phyloP scores from a whole-genome alignment of 2,329 filamentous ascomycete species.

The Verticillium nonalfalfae region DNA sequence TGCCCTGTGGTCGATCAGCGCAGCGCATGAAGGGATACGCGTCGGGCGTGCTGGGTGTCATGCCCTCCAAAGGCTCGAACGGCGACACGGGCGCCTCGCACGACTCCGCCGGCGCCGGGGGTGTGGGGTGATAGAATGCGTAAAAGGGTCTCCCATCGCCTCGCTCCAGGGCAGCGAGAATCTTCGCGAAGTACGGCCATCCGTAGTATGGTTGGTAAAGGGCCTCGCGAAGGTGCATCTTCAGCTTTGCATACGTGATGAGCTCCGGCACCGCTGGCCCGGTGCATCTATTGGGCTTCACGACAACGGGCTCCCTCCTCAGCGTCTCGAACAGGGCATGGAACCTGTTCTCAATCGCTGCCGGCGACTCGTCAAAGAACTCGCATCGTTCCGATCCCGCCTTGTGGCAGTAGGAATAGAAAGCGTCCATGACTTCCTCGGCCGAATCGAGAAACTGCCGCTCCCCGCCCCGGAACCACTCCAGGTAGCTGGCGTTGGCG shows the following conservation, averaged over 20 bases:
- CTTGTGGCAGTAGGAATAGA: conserved; percentile 46
- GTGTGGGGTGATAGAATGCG: conserved; percentile 10
- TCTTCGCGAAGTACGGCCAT: conserved; percentile 35
- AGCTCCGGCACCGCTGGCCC: conserved; percentile 37
- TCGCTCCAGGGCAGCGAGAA: conserved; percentile 33
- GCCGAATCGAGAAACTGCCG: conserved; percentile 45
- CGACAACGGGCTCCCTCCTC: conserved; percentile 33
- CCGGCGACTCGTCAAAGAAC: conserved; percentile 29
- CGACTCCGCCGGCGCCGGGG: not conserved
- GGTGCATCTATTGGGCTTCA: conserved; percentile 16
- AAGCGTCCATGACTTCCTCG: conserved; percentile 45
- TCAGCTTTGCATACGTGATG: conserved; percentile 43
- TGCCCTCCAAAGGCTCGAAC: conserved; percentile 18
- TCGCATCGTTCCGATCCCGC: conserved; percentile 42
- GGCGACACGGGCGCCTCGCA: conserved; percentile 17
- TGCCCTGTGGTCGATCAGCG: conserved; percentile 25
- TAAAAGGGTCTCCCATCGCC: conserved; percentile 39
- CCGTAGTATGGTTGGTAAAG: conserved; percentile 37
- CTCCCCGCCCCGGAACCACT: conserved; percentile 40
- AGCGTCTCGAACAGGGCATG: conserved; percentile 31
- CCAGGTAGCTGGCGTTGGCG: conserved; percentile 47
- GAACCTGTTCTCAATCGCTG: conserved; percentile 32
- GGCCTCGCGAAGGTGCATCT: conserved; percentile 31
- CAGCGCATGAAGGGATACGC: conserved; percentile 40
- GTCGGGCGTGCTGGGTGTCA: conserved; percentile 29